Conservation (phyloP, 306 rosid genomes). For the Trifolium repens region DNA sequence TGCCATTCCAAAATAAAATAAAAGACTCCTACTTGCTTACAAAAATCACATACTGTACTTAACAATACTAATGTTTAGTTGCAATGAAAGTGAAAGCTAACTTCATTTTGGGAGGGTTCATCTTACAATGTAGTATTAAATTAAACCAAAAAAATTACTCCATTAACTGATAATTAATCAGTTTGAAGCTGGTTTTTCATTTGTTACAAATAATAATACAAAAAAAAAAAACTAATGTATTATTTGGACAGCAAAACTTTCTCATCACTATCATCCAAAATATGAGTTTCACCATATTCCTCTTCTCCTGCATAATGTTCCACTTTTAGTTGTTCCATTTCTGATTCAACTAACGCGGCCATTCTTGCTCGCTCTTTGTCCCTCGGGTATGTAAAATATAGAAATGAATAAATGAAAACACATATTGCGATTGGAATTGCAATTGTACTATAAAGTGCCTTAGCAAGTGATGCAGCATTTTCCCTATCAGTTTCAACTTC, state of each 20-base stretch:
- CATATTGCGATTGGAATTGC: slow-evolving; percentile 70
- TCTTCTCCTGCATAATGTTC: slow-evolving; percentile 35
- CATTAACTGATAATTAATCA: too few relatives aligned
- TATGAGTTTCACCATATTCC: slow-evolving; percentile 21
- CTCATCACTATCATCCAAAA: slow-evolving; percentile 49
- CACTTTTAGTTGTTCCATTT: slow-evolving; percentile 53
- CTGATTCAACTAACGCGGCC: slow-evolving; percentile 59
- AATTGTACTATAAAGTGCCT: slow-evolving; percentile 74
- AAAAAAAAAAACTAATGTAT: background rate
- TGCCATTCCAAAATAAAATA: too few relatives aligned
- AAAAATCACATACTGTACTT: too few relatives aligned
- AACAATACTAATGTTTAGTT: too few relatives aligned
- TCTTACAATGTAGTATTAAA: too few relatives aligned
- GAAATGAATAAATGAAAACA: slow-evolving; percentile 69
- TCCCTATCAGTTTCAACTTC: slow-evolving; percentile 70
- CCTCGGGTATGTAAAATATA: slow-evolving; percentile 75
- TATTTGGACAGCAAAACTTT: slow-evolving; percentile 49
- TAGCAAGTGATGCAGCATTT: slow-evolving; percentile 81
- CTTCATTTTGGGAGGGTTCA: too few relatives aligned
- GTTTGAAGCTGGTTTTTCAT: too few relatives aligned
- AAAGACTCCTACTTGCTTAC: background rate
- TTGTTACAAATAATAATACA: background rate
- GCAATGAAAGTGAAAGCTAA: too few relatives aligned
- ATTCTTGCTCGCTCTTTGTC: slow-evolving; percentile 76
- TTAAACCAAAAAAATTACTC: too few relatives aligned